Base-by-base conservation (phyloP, 2,329 filamentous ascomycete genomes). In the Exophiala aquamarina region DNA sequence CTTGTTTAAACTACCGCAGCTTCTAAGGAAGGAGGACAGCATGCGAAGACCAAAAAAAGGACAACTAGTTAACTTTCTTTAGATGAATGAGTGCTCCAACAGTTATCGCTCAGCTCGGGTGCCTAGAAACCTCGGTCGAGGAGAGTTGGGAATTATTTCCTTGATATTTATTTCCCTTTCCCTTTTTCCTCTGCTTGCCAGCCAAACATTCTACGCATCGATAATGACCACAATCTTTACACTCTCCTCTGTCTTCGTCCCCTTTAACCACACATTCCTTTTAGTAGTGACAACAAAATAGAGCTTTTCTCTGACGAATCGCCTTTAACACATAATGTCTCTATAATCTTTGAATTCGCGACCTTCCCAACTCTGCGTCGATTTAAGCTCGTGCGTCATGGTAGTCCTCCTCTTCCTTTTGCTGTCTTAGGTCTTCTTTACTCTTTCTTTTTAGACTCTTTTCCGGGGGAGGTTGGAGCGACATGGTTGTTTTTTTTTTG, bases 111-210 rank as follows among this genome's bases (percentile, higher is more conserved):
- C 28, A 31, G 28, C 28, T 31, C 28, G 28, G 28, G 28, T 31
- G 9, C 28, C 28, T 31, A n/a, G 28, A 31, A 31, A 31, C 28
- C 28, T 31, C 28, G 28, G 28, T 31, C 28, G 28, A 31, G 28
- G 28, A 31, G 28, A 31, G 28, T 31, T 31, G 28, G 28, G 28
- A 31, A 31, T 31, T 31, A 31, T 31, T 31, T 31, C 28, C 28
- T 31, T 31, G n/a, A 31, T n/a, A 31, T 31, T 31, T n/a, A n/a
- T 31, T 31, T 31, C n/a, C 28, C 28, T 31, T 31, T 31, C 28
- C n/a, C 28, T 31, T 31, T 31, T 9, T 31, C 28, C 28, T 31
- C 28, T 31, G 28, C 28, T 31, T 31, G 28, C 28, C 28, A 31
- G 28, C 28, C 28, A 31, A 31, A 31, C 28, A 31, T 31, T 31